Conservation (phyloP, 1,284 basidiomycete genomes). For the Ceratobasidium sp. region DNA sequence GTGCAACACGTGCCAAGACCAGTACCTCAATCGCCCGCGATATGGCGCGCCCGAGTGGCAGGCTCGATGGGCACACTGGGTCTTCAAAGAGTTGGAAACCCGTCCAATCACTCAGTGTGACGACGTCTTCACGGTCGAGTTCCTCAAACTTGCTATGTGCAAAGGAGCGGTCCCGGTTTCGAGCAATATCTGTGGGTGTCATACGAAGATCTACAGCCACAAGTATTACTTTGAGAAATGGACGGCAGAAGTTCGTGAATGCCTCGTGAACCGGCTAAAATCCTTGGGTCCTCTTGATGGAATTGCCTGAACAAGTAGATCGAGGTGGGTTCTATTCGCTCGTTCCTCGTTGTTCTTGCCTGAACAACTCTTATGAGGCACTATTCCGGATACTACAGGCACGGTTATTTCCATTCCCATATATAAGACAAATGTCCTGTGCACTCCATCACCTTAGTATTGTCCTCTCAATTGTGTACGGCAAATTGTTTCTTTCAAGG, state of each 20-base stretch:
- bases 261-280: neutral
- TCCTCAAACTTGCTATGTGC: neutral
- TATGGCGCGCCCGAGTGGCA: conserved; percentile 27
- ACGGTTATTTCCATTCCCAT: no score
- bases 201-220: neutral
- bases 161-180: neutral
- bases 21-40: neutral
- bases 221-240: conserved; percentile 5
- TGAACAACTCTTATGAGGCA: no score
- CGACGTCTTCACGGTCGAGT: neutral
- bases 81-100: conserved; percentile 9
- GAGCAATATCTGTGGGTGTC: neutral
- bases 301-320: neutral
- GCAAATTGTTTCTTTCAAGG: no score
- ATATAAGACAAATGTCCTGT: no score
- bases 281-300: neutral
- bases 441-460: no score
- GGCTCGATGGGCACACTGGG: conserved; percentile 10
- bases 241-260: neutral
- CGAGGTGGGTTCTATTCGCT: no score
- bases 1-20: neutral
- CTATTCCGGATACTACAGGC: no score
- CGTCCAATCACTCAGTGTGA: neutral
- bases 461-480: no score
- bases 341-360: no score